Conservation (phyloP, 2,329 filamentous ascomycete genomes). For the Lecanoromycetidae sp. region DNA sequence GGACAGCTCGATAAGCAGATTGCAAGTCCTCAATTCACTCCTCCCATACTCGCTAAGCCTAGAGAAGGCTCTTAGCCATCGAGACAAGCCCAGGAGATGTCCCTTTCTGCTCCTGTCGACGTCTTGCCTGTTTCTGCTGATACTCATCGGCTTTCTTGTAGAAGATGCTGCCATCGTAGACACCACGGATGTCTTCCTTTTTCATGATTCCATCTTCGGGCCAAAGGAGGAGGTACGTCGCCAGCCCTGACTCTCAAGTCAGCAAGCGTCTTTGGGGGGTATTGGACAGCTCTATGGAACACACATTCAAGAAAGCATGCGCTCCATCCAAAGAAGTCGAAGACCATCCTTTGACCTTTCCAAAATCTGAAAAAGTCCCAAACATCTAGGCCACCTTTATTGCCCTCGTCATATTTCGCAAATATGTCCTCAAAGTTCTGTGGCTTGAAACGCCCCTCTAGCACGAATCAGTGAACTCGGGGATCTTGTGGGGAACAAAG, state of each 20-base stretch:
- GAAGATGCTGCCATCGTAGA: constrained; percentile 44
- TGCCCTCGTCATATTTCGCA: constrained; percentile 32
- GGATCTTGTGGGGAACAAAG: too few species aligned
- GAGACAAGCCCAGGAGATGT: background rate
- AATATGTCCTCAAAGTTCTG: constrained; percentile 43
- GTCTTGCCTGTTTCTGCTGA: background rate
- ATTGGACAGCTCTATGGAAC: constrained; percentile 20
- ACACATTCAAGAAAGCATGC: constrained; percentile 25
- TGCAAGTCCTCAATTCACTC: too few species aligned
- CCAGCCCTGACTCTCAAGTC: constrained; percentile 27
- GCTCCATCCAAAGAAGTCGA: constrained; percentile 33
- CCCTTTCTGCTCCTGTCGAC: background rate
- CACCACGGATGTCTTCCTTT: constrained; percentile 45
- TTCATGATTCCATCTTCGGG: constrained; percentile 43
- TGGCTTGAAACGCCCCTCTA: constrained; percentile 39
- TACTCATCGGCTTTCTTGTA: constrained; percentile 30
- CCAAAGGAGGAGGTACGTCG: constrained; percentile 43
- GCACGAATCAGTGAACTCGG: too few species aligned
- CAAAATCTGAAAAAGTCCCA: constrained; percentile 28
- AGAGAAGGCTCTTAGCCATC: background rate
- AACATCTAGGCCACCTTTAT: constrained; percentile 30
- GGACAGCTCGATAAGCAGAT: too few species aligned
- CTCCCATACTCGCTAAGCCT: too few species aligned
- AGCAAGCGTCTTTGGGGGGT: constrained; percentile 2
- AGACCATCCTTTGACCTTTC: constrained; percentile 31